Evolutionary conservation across 345 rosid genomes (phyloP).

Genomic region (Eucalyptus camaldulensis): DNA sequence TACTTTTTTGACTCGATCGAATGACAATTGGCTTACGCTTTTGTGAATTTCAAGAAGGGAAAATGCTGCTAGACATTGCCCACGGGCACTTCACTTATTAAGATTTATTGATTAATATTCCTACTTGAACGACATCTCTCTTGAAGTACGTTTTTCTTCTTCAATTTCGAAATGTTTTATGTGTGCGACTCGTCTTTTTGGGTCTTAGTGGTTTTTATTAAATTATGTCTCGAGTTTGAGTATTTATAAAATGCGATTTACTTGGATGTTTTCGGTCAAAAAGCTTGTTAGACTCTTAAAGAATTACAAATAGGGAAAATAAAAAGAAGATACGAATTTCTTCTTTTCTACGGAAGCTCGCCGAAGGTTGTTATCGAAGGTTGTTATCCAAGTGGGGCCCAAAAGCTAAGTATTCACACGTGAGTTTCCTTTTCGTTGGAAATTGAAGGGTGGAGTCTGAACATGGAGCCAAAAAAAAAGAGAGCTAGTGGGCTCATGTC

Average conservation of each 20-base stretch:
- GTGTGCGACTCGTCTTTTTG: not conserved
- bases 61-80: not conserved
- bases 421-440: too few relatives aligned
- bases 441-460: too few relatives aligned
- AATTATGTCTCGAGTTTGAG: accelerated
- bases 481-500: too few relatives aligned
- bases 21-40: not conserved
- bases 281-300: too few relatives aligned
- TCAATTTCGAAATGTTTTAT: not conserved
- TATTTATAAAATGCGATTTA: accelerated
- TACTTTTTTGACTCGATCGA: not conserved
- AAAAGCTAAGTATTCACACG: too few relatives aligned
- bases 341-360: accelerated
- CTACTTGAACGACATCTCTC: not conserved
- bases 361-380: too few relatives aligned
- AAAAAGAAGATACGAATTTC: too few relatives aligned
- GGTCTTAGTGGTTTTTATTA: not conserved
- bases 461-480: too few relatives aligned
- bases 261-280: too few relatives aligned
- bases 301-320: accelerated
- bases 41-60: not conserved
- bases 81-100: not conserved
- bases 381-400: too few relatives aligned
- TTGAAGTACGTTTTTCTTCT: not conserved
- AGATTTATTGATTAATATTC: not conserved